Evolutionary conservation across 331 rosid genomes (phyloP).

Genomic region (Pyracantha coccinea): DNA sequence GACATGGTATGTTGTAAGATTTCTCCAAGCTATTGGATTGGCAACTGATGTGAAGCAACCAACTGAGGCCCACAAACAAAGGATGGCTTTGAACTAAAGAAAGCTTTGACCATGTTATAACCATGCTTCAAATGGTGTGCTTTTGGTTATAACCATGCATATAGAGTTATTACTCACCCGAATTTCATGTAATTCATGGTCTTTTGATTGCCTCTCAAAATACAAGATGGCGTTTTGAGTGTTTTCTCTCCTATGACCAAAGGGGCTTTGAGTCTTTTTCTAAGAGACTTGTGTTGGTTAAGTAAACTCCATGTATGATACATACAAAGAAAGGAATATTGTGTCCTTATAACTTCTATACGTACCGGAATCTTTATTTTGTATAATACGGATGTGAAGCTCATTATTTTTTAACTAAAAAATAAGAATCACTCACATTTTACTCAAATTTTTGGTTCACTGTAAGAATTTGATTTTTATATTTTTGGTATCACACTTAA

Average conservation of each 20-base stretch:
- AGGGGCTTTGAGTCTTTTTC: background rate
- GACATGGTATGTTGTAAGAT: conserved; percentile 67
- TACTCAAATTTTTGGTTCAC: too few relatives aligned
- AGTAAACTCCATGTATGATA: background rate
- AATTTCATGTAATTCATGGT: background rate
- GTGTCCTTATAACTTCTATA: background rate
- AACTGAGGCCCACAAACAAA: conserved; percentile 45
- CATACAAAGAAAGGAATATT: background rate
- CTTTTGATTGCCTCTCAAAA: too few relatives aligned
- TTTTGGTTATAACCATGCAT: too few relatives aligned
- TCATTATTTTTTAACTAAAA: too few relatives aligned
- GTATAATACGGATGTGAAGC: background rate
- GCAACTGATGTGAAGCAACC: conserved; percentile 73
- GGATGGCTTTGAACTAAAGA: conserved; percentile 30
- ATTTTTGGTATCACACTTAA: too few relatives aligned
- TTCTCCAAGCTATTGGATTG: conserved; percentile 63
- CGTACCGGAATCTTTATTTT: too few relatives aligned
- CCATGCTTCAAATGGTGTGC: background rate
- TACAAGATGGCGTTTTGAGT: background rate
- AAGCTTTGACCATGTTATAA: background rate
- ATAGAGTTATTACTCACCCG: background rate
- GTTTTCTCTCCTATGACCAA: background rate
- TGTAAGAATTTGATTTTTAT: too few relatives aligned
- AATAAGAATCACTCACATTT: too few relatives aligned
- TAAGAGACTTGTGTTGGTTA: background rate